Evolutionary conservation across 1,284 basidiomycete genomes (phyloP), one percentile per base, ranked within the genome.

Genomic region (Uromyces viciae-fabae): DNA sequence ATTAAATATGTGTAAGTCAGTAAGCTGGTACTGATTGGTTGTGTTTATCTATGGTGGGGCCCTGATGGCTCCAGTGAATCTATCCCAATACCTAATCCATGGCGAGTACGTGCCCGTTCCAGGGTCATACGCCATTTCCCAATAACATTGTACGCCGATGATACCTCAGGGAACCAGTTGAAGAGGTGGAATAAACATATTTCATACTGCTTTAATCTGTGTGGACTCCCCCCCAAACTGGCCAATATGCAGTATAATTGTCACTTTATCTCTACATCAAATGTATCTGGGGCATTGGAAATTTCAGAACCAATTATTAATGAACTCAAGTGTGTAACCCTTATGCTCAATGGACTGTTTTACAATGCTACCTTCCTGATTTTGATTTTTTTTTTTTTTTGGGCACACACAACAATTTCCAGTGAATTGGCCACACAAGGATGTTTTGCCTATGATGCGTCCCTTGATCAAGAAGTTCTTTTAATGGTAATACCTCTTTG

Each of bases 131-230:
- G 38, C 0, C 73, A 75, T 31, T 14, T 87, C n/a, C 86, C 86
- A 0, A 81, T 88, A 0, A 88, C 86, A 86, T 28, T 87, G 0
- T 89, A 88, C 80, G 88, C 88, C 68, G 87, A 88, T 68, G 87
- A 88, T 80, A 88, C 87, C 0, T 88, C 87, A 0, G 88, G 88
- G 0, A 88, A 88, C 81, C 28, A 84, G 0, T 88, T 87, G 0
- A 88, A 88, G 82, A 87, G 87, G 75, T 88, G 87, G 87, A 88
- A 88, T 74, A 85, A 87, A 49, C 88, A 88, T 81, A 88, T 88
- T 75, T 85, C 84, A 1, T 86, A 87, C 40, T 83, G 88, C 0
- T 85, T 87, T 62, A 86, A 85, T 2, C 77, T 84, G 2, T 85
- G 85, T 31, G 86, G 87, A 4, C 83, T 88, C 0, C 84, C 85